Evolutionary conservation across 495 filamentous ascomycete genomes (phyloP).

Genomic region (Penicillium macrosclerotiorum): DNA sequence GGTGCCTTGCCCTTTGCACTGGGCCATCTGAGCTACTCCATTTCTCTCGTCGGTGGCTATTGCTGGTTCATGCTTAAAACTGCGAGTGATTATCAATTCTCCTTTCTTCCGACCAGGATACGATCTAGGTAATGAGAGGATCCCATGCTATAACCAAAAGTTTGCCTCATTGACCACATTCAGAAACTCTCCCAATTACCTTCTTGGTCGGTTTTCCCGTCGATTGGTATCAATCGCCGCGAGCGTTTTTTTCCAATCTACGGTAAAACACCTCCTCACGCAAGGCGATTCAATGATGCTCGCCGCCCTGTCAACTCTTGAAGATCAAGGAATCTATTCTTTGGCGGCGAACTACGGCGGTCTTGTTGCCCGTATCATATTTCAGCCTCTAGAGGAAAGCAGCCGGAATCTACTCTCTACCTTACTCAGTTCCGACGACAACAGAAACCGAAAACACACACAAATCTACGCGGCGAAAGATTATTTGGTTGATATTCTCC

Average conservation of each 20-base stretch:
- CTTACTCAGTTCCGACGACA: conserved; percentile 43
- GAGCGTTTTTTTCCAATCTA: conserved; percentile 80
- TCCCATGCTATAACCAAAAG: too few relatives aligned
- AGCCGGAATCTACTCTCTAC: conserved; percentile 83
- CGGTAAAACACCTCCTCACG: conserved; percentile 88
- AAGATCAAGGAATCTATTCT: conserved; percentile 89
- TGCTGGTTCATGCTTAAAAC: conserved; percentile 43
- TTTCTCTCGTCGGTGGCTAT: conserved; percentile 67
- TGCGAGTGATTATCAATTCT: conserved; percentile 51
- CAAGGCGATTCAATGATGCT: conserved; percentile 92
- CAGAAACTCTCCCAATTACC: conserved; percentile 43
- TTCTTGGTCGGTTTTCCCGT: conserved; percentile 62
- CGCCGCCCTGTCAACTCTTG: conserved; percentile 65
- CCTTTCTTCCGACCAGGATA: conserved; percentile 50
- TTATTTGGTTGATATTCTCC: conserved; percentile 37
- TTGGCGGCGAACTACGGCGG: conserved; percentile 94
- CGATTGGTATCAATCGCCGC: conserved; percentile 65
- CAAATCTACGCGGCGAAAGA: conserved; percentile 29
- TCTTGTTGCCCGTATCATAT: conserved; percentile 81
- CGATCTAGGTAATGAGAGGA: conserved; percentile 37
- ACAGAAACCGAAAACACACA: conserved; percentile 7
- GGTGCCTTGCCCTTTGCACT: conserved; percentile 87
- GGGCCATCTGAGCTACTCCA: conserved; percentile 78
- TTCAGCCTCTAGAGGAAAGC: conserved; percentile 93
- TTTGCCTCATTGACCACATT: neutral